These are phyloP conservation scores for Symmetrospora coprosmae DNA, from an alignment of 768 basidiomycete genomes.

Conservation along the genomic window DNA sequence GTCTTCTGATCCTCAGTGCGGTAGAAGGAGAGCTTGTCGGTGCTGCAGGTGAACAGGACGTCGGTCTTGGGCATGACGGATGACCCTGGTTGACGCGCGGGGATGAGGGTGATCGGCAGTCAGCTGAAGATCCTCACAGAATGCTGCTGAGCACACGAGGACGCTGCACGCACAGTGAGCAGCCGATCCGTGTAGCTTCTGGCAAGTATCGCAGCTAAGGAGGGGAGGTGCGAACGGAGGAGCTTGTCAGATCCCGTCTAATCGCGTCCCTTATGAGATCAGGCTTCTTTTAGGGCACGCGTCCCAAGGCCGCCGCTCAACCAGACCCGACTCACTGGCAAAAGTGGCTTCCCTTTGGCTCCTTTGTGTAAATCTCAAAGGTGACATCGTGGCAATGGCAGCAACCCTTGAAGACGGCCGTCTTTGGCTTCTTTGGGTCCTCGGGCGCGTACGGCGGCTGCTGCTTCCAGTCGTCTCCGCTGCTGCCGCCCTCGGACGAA, in stretches of 20 bases:
- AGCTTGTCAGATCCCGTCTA: too few species aligned
- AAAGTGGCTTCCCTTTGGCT: conserved; percentile 13
- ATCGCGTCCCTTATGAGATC: too few species aligned
- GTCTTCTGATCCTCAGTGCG: conserved; percentile 18
- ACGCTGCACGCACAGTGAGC: conserved; percentile 4
- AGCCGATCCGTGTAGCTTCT: conserved; percentile 11
- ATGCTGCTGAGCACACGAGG: too few species aligned
- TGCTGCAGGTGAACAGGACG: conserved; percentile 14
- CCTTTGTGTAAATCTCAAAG: conserved; percentile 3
- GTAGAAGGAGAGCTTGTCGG: conserved; percentile 22
- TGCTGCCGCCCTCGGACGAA: background rate
- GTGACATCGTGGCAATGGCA: conserved; percentile 18
- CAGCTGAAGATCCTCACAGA: too few species aligned
- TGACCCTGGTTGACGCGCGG: too few species aligned
- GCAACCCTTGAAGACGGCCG: background rate
- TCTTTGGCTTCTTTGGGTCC: conserved; percentile 2
- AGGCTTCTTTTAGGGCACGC: too few species aligned
- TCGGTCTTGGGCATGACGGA: conserved; percentile 10
- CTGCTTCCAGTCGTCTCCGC: conserved; percentile 14
- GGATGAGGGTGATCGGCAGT: too few species aligned
- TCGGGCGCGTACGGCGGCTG: conserved; percentile 15
- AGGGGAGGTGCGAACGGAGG: too few species aligned
- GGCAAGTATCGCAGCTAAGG: conserved; percentile 3
- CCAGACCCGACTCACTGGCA: conserved; percentile 11
- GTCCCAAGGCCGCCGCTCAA: too few species aligned